A percentile compares a stretch with the other conserved stretches of the same genome.
phyloP scores from a whole-genome alignment of 768 basidiomycete species.

The Boletus sp. region DNA sequence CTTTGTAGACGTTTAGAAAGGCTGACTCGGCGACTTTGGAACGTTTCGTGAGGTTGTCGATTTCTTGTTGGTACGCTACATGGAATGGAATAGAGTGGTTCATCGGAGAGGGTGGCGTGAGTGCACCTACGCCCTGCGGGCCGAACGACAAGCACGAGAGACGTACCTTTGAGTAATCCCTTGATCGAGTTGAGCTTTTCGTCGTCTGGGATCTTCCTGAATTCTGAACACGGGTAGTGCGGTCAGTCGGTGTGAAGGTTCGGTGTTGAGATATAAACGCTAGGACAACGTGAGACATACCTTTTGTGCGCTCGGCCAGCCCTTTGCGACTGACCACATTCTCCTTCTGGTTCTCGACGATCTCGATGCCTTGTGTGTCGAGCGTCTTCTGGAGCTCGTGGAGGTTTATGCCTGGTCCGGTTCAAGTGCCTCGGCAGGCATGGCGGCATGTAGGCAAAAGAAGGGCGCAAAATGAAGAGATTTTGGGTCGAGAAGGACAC shows the following conservation, averaged over 20 bases:
- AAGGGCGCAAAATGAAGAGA: not conserved
- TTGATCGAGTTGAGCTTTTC: conserved; percentile 90
- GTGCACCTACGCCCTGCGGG: too few species aligned
- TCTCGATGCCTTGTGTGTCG: conserved; percentile 88
- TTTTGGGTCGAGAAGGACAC: not conserved
- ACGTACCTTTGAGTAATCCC: conserved; percentile 78
- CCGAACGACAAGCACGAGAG: not conserved
- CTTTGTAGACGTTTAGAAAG: conserved; percentile 95
- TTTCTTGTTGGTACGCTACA: conserved; percentile 92
- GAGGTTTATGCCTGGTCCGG: conserved; percentile 72
- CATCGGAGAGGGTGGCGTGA: too few species aligned
- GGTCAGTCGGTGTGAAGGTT: not conserved
- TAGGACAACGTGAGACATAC: conserved; percentile 35
- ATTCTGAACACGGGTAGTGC: conserved; percentile 53
- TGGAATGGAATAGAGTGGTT: not conserved
- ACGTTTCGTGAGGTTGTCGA: conserved; percentile 91
- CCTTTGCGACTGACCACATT: conserved; percentile 91
- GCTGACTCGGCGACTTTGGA: conserved; percentile 92
- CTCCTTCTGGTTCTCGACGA: conserved; percentile 99
- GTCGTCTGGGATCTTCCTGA: conserved; percentile 90
- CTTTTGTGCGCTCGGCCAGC: conserved; percentile 94
- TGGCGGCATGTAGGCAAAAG: not conserved
- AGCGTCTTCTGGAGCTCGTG: conserved; percentile 90
- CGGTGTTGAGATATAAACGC: not conserved
- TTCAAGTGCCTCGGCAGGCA: not conserved